These are phyloP conservation scores for Starmerella bombicola DNA, from an alignment of 805 yeast genomes.

Conservation along the genomic window DNA sequence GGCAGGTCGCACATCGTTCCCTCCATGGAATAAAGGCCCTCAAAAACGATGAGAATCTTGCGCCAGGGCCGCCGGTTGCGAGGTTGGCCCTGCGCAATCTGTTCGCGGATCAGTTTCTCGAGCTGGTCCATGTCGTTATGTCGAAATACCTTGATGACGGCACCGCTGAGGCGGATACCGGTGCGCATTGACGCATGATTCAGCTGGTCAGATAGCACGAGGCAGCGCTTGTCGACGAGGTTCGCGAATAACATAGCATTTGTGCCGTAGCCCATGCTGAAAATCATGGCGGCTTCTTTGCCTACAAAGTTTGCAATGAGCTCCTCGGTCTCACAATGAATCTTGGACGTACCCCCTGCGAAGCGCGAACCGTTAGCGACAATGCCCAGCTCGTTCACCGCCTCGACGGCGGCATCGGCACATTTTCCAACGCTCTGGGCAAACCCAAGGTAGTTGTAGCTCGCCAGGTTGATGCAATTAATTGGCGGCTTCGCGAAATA, in stretches of 20 bases:
- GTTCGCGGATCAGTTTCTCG: conserved; percentile 66
- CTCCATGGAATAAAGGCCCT: conserved; percentile 66
- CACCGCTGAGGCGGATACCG: conserved; percentile 87
- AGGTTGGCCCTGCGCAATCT: conserved; percentile 89
- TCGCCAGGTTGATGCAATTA: conserved; percentile 72
- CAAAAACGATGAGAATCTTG: conserved; percentile 63
- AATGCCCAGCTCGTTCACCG: conserved; percentile 59
- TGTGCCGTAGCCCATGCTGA: conserved; percentile 93
- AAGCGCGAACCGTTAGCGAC: conserved; percentile 68
- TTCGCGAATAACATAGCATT: conserved; percentile 80
- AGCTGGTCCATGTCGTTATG: conserved; percentile 80
- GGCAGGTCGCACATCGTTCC: conserved; percentile 85
- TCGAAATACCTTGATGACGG: conserved; percentile 78
- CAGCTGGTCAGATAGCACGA: conserved; percentile 85
- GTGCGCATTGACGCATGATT: conserved; percentile 94
- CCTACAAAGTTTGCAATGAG: conserved; percentile 78
- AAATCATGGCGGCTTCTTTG: conserved; percentile 72
- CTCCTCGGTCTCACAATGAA: conserved; percentile 62
- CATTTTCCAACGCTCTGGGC: conserved; percentile 91
- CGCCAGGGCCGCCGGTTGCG: conserved; percentile 94
- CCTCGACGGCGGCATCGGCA: conserved; percentile 59
- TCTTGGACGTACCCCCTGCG: conserved; percentile 59
- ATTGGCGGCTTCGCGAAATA: conserved; percentile 58
- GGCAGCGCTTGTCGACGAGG: conserved; percentile 71
- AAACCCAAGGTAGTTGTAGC: conserved; percentile 91